Percentiles rank a stretch among this genome's conserved stretches.
phyloP scores from a whole-genome alignment of 202 grass and related monocot species.

The Cymbopogon flexuosus region DNA sequence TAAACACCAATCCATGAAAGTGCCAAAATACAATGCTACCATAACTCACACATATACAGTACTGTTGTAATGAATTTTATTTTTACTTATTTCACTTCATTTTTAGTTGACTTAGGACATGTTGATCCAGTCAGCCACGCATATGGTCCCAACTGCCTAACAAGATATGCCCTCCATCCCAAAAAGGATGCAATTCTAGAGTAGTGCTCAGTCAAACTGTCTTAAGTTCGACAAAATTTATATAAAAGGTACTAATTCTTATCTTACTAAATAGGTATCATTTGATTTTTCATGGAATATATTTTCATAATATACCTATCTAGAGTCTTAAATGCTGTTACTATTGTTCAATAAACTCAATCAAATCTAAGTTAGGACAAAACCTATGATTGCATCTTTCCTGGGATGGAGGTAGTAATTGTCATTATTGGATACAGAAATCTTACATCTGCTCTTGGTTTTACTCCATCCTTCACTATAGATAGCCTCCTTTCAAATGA shows the following conservation, averaged over 20 bases:
- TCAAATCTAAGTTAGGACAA: neutral
- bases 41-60: slow-evolving; percentile 25
- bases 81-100: neutral
- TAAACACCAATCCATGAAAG: neutral
- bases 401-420: neutral
- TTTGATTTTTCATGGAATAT: neutral
- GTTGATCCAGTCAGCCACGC: neutral
- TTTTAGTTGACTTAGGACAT: slow-evolving; percentile 1
- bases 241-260: neutral
- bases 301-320: neutral
- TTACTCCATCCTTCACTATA: slow-evolving; percentile 81
- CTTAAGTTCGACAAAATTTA: neutral
- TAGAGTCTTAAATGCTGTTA: neutral
- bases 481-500: slow-evolving; percentile 92
- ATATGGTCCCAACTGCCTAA: slow-evolving; percentile 6
- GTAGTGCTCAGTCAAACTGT: neutral
- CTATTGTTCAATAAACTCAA: neutral
- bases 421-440: slow-evolving; percentile 28
- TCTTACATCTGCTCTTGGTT: slow-evolving; percentile 82
- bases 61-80: neutral
- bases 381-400: neutral
- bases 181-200: neutral
- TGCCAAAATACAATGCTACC: neutral
- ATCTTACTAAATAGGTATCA: neutral
- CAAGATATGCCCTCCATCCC: neutral